phyloP scores from a whole-genome alignment of 202 grass and related monocot genomes.

The Schoenoplectus tabernaemontani region DNA sequence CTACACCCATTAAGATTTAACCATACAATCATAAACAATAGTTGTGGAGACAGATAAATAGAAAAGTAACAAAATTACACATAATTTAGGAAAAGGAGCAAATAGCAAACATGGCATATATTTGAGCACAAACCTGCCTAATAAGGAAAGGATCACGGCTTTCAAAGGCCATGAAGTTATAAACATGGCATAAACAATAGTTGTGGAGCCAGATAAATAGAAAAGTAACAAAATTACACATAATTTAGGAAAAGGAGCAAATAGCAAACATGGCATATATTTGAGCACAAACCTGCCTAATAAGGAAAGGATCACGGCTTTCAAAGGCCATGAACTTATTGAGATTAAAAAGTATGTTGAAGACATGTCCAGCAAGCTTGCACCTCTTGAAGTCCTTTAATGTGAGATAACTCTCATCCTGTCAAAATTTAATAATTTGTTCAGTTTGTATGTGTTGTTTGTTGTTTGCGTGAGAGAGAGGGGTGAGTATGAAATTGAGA shows the following conservation, averaged over 20 bases:
- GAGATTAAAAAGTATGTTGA: slow-evolving; percentile 97
- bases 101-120: slow-evolving; percentile 16
- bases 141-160: slow-evolving; percentile 92
- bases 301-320: slow-evolving; percentile 94
- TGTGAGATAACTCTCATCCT: slow-evolving; percentile 66
- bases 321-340: slow-evolving; percentile 98
- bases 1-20: slow-evolving; percentile 37
- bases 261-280: slow-evolving; percentile 17
- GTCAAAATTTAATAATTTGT: slow-evolving; percentile 29
- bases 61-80: neutral
- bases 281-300: slow-evolving; percentile 69
- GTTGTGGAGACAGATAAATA: neutral
- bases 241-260: too few relatives aligned
- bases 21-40: slow-evolving; percentile 13
- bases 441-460: neutral
- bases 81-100: slow-evolving; percentile 3
- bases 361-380: slow-evolving; percentile 85
- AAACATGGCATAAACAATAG: too few relatives aligned
- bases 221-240: too few relatives aligned
- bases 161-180: slow-evolving; percentile 96
- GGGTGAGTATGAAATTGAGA: neutral
- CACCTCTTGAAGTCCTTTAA: slow-evolving; percentile 66
- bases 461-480: neutral
- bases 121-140: slow-evolving; percentile 60
- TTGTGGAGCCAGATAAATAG: too few relatives aligned